Conservation (phyloP, 2,329 filamentous ascomycete genomes). For the Neophaeococcomyces mojaviensis region DNA sequence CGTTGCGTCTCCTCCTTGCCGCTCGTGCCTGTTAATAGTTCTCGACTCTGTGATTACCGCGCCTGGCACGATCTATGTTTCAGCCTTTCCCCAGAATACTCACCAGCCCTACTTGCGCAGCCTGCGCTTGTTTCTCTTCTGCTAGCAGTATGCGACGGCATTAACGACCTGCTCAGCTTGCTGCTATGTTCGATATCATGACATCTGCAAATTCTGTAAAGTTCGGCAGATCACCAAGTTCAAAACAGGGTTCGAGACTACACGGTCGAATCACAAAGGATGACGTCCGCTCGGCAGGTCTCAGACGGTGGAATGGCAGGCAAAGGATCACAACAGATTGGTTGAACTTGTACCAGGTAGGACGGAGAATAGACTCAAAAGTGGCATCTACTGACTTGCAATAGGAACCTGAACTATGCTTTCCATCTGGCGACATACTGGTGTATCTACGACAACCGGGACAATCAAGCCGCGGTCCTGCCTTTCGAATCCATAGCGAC, state of each 20-base stretch:
- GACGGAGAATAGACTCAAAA: neutral
- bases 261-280: conserved; percentile 21
- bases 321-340: conserved; percentile 22
- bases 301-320: conserved; percentile 23
- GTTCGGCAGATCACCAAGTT: conserved; percentile 1
- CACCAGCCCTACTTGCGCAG: no score
- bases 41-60: no score
- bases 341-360: conserved; percentile 22
- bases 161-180: no score
- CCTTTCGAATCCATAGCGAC: conserved; percentile 21
- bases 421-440: conserved; percentile 21
- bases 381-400: neutral
- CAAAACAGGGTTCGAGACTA: conserved; percentile 8
- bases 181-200: neutral
- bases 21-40: no score
- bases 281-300: conserved; percentile 21
- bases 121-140: no score
- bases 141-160: no score
- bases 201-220: conserved; percentile 1
- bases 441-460: conserved; percentile 23
- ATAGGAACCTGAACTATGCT: conserved; percentile 24
- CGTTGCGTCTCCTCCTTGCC: no score
- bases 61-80: no score
- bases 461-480: conserved; percentile 23
- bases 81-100: no score